phyloP scores from a whole-genome alignment of 2,329 filamentous ascomycete genomes.

The Calonectria montana region DNA sequence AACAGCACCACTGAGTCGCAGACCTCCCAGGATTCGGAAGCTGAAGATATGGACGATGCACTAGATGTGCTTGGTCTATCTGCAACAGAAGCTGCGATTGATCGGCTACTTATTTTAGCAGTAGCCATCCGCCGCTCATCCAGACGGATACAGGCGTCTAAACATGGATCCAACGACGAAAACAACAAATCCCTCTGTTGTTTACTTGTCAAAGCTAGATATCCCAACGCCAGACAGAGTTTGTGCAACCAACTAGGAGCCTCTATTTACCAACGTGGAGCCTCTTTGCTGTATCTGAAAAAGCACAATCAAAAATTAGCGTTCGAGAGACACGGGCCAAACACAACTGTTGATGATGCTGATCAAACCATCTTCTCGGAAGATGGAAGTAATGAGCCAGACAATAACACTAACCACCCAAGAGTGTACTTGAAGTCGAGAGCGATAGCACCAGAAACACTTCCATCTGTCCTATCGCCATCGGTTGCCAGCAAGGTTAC shows the following conservation, averaged over 20 bases:
- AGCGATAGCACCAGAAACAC: background rate
- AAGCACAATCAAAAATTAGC: background rate
- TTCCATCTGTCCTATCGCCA: background rate
- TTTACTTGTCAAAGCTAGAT: background rate
- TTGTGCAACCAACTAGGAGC: background rate
- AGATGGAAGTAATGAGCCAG: background rate
- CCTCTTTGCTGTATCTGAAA: background rate
- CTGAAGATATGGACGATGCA: background rate
- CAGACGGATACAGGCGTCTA: background rate
- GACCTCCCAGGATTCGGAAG: background rate
- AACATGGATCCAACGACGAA: background rate
- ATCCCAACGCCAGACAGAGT: background rate
- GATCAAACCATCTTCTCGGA: background rate
- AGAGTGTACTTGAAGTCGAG: background rate
- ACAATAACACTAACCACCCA: background rate
- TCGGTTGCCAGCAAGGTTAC: background rate
- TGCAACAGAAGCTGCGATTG: background rate
- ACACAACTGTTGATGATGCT: background rate
- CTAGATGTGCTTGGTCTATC: background rate
- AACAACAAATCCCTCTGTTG: background rate
- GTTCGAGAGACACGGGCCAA: background rate
- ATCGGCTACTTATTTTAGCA: background rate
- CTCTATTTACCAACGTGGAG: background rate
- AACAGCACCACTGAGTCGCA: background rate
- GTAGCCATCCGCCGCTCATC: background rate